Conservation (phyloP, 2,329 filamentous ascomycete genomes). For the Cladosporium oxysporum region DNA sequence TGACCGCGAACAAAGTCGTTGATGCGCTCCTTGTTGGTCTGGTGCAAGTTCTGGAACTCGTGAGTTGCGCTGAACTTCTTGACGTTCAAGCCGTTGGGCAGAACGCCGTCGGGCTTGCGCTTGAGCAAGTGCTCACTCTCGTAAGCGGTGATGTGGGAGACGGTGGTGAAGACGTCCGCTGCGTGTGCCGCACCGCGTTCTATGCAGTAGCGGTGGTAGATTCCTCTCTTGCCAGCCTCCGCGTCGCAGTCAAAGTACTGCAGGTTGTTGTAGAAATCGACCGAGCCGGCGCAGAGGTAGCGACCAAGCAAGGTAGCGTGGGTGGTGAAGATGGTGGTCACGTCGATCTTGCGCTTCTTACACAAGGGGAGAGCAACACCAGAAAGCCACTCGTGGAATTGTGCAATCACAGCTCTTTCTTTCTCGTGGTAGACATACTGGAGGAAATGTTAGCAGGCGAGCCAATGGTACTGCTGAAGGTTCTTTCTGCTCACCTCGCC, state of each 20-base stretch:
- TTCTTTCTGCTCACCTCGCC: constrained; percentile 71
- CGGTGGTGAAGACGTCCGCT: constrained; percentile 96
- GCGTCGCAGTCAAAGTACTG: constrained; percentile 96
- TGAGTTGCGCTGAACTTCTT: constrained; percentile 98
- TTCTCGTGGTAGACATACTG: constrained; percentile 94
- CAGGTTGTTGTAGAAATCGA: constrained; percentile 99
- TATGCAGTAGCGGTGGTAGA: constrained; percentile 98
- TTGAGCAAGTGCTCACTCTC: constrained; percentile 97
- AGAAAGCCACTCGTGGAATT: constrained; percentile 98
- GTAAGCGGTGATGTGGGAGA: constrained; percentile 97
- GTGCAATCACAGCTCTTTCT: constrained; percentile 87
- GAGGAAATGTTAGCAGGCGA: constrained; percentile 21
- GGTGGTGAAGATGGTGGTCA: constrained; percentile 98
- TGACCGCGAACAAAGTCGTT: constrained; percentile 97
- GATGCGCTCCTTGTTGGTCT: constrained; percentile 95
- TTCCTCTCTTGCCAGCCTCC: constrained; percentile 95
- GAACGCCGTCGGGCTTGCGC: constrained; percentile 92
- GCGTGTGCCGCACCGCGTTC: constrained; percentile 90
- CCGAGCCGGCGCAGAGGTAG: constrained; percentile 94
- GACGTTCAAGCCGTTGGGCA: constrained; percentile 96
- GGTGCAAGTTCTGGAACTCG: constrained; percentile 98
- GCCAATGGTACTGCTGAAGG: not conserved
- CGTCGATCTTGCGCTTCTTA: constrained; percentile 92
- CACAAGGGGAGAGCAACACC: constrained; percentile 89
- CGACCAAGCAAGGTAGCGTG: constrained; percentile 93